Evolutionary conservation across 2,329 filamentous ascomycete species (phyloP).

Genomic region (Albifimbria verrucaria): DNA sequence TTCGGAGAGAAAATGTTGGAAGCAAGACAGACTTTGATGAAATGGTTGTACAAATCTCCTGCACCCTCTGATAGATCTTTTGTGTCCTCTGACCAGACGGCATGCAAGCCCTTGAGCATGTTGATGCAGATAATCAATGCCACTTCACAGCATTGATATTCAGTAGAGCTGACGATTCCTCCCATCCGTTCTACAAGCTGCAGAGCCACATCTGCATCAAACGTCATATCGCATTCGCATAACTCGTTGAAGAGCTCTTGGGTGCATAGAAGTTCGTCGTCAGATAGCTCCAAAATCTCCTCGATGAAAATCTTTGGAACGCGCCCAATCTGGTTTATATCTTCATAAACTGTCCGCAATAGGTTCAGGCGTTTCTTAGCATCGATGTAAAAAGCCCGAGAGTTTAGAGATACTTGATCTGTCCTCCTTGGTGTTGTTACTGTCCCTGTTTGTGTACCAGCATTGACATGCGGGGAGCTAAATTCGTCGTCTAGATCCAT

Average conservation of each 20-base stretch:
- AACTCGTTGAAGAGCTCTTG: conserved; percentile 48
- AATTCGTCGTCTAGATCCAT: conserved; percentile 69
- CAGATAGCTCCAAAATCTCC: conserved; percentile 42
- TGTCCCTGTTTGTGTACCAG: conserved; percentile 30
- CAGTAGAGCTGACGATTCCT: conserved; percentile 49
- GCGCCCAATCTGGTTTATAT: conserved; percentile 42
- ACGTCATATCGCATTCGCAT: conserved; percentile 50
- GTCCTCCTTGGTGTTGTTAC: conserved; percentile 45
- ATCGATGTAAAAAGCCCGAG: conserved; percentile 45
- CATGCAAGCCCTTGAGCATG: conserved; percentile 61
- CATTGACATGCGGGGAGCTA: conserved; percentile 55
- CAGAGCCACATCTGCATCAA: conserved; percentile 42
- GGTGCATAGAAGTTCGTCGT: conserved; percentile 53
- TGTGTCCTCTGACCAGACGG: conserved; percentile 59
- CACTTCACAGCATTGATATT: conserved; percentile 71
- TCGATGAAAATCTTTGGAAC: conserved; percentile 50
- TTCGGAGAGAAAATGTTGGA: conserved; percentile 67
- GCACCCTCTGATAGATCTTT: conserved; percentile 63
- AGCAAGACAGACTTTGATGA: conserved; percentile 64
- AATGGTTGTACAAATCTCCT: conserved; percentile 75
- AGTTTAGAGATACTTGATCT: conserved; percentile 36
- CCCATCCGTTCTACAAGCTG: conserved; percentile 50
- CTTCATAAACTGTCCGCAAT: conserved; percentile 38
- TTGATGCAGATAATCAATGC: conserved; percentile 66
- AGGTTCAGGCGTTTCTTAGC: conserved; percentile 44